These are phyloP conservation scores for Trichoderma aggressivum DNA, from an alignment of 2,329 filamentous ascomycete species.

Conservation along the genomic window DNA sequence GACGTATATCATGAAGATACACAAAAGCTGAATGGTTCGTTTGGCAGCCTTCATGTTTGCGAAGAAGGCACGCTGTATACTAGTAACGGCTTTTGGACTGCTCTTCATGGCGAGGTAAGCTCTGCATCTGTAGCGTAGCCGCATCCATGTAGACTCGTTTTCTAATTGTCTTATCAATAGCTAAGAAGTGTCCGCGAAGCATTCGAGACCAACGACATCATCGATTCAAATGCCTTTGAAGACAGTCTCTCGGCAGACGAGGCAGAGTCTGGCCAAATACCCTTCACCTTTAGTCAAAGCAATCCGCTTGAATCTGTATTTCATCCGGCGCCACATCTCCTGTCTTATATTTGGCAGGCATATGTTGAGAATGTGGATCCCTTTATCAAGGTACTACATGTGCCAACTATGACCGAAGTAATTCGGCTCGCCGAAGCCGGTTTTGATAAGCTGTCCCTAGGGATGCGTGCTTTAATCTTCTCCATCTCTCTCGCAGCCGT, in stretches of 20 bases:
- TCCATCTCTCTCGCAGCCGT: conserved; percentile 29
- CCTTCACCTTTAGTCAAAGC: neutral
- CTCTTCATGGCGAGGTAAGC: conserved; percentile 31
- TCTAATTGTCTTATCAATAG: conserved; percentile 16
- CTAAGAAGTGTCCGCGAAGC: conserved; percentile 4
- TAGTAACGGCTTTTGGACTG: conserved; percentile 32
- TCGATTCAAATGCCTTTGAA: neutral
- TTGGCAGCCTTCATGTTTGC: conserved; percentile 15
- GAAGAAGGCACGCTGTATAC: conserved; percentile 24
- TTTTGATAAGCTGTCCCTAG: conserved; percentile 22
- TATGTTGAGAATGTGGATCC: conserved; percentile 31
- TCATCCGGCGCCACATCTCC: conserved; percentile 29
- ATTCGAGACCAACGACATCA: neutral
- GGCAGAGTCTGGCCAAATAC: neutral
- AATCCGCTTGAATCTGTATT: neutral
- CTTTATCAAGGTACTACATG: conserved; percentile 32
- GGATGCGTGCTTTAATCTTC: conserved; percentile 27
- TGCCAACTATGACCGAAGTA: conserved; percentile 21
- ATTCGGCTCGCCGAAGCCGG: conserved; percentile 23
- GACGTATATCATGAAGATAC: neutral
- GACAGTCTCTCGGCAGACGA: neutral
- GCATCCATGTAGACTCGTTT: neutral
- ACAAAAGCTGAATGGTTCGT: neutral
- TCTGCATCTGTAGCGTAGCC: too few species aligned
- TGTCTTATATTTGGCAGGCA: conserved; percentile 31